Evolutionary conservation across 2,329 filamentous ascomycete species (phyloP).

Genomic region (Colletotrichum lini): DNA sequence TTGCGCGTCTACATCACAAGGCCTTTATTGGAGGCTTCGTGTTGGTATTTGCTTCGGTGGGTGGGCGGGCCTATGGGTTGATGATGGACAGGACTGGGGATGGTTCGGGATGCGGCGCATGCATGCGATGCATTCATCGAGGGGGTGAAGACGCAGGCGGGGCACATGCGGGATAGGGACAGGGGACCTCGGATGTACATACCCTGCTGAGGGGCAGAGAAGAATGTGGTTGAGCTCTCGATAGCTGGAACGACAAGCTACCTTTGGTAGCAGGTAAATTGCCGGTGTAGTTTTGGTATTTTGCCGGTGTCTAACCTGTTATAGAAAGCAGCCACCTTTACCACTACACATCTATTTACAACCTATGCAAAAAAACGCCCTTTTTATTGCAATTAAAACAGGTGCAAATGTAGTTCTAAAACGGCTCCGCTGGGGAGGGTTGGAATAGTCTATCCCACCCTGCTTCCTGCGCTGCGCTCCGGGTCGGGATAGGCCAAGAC

Average conservation of each 20-base stretch:
- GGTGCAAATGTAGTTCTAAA: too few species aligned
- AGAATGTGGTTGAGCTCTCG: neutral
- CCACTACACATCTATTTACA: too few species aligned
- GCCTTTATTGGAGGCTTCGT: neutral
- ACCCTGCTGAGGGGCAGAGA: neutral
- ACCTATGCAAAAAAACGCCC: too few species aligned
- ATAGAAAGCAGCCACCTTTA: too few species aligned
- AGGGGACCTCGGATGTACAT: neutral
- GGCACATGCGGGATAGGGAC: neutral
- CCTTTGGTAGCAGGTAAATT: too few species aligned
- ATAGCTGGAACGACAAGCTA: neutral
- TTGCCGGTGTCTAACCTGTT: too few species aligned
- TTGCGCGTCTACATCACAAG: neutral
- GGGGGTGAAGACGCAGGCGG: neutral
- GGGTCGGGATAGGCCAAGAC: too few species aligned
- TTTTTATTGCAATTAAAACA: too few species aligned
- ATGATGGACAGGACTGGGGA: neutral
- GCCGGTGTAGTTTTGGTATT: too few species aligned
- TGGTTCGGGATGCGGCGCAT: neutral
- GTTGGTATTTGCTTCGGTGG: neutral
- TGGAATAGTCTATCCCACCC: too few species aligned
- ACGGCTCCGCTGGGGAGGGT: too few species aligned
- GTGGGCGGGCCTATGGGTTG: neutral
- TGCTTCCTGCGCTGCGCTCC: too few species aligned
- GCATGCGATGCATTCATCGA: neutral